A percentile compares a stretch with the other conserved stretches of the same genome.
phyloP scores from a whole-genome alignment of 2,329 filamentous ascomycete species.

The Myriosclerotinia scirpicola region DNA sequence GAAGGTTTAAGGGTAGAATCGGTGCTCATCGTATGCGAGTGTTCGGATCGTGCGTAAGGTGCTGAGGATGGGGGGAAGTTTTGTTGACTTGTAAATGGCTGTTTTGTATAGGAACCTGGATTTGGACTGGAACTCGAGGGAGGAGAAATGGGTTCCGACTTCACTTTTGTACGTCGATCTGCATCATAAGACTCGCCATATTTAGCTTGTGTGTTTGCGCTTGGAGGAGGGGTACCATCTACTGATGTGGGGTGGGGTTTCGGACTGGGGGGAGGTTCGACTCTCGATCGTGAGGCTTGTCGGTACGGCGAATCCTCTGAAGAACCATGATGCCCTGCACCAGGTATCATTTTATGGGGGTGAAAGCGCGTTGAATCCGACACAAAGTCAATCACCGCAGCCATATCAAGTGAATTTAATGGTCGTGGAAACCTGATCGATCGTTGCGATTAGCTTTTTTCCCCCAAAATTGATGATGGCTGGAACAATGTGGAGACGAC shows the following conservation, averaged over 20 bases:
- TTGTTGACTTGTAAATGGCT: constrained; percentile 37
- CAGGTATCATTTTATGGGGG: constrained; percentile 59
- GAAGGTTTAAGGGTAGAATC: constrained; percentile 2
- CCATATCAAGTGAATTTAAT: constrained; percentile 49
- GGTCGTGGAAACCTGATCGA: constrained; percentile 31
- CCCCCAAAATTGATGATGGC: constrained; percentile 12
- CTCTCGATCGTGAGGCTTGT: constrained; percentile 35
- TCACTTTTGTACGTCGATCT: constrained; percentile 26
- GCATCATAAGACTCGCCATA: constrained; percentile 22
- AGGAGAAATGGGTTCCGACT: constrained; percentile 35
- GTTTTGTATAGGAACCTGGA: constrained; percentile 30
- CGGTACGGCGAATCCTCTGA: constrained; percentile 45
- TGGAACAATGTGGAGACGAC: constrained; percentile 11
- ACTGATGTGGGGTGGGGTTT: constrained; percentile 31
- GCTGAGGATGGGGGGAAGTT: constrained; percentile 30
- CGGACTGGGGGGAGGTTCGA: constrained; percentile 37
- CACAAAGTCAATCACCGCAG: constrained; percentile 69
- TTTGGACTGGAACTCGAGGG: constrained; percentile 37
- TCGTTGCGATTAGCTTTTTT: constrained; percentile 31
- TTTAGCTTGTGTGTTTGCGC: constrained; percentile 28
- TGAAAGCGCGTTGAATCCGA: constrained; percentile 68
- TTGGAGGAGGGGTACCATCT: constrained; percentile 33
- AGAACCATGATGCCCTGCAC: constrained; percentile 46
- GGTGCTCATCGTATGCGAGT: constrained; percentile 18
- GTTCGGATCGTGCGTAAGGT: constrained; percentile 23